Base-by-base conservation (phyloP, 148 eudicot species). In the Dianthus caryophyllus region DNA sequence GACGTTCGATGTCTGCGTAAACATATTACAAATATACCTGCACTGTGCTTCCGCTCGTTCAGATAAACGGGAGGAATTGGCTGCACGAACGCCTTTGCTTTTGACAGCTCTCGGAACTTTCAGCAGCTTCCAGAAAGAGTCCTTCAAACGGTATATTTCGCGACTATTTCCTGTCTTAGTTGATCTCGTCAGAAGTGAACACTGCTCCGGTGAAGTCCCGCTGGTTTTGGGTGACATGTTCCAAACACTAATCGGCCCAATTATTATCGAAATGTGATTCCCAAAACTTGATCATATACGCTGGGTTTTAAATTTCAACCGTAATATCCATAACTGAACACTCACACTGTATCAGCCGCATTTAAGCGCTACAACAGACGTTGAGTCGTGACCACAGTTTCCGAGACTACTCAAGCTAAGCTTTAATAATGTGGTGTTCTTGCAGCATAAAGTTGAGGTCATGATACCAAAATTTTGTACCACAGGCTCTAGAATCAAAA, bases 41-140 rank as follows among this genome's bases (percentile, higher is more conserved):
- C 79, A 80, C 6, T 89, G 96, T 71, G 76, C 86, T 43, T 85
- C 83, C 46, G 66, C 67, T 31, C 78, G 44, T 30, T 65, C 72
- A 41, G 66, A n/a, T 63, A 67, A 74, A 73, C 89, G 82, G 82
- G 96, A 93, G 75, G 97, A 88, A 62, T 71, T 94, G 73, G 87
- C 86, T n/a, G 96, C 96, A 0, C 81, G 92, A 65, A 86, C 96
- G 16, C 73, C 96, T 62, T 69, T 90, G 73, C 81, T 87, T 69
- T 55, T 90, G 53, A 70, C 80, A 44, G 89, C 89, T 9, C 71
- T 94, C 76, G 60, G 78, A 50, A 77, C 87, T 53, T 77, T 94
- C 73, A 73, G 76, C 67, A 76, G 79, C 29, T 71, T 88, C 64
- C 83, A 68, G 70, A 76, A 64, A 38, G 74, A 78, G 61, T 70